Evolutionary conservation across 1,284 basidiomycete genomes (phyloP), one percentile per base, ranked within the genome.

Genomic region (Tylopilus orsonianus): DNA sequence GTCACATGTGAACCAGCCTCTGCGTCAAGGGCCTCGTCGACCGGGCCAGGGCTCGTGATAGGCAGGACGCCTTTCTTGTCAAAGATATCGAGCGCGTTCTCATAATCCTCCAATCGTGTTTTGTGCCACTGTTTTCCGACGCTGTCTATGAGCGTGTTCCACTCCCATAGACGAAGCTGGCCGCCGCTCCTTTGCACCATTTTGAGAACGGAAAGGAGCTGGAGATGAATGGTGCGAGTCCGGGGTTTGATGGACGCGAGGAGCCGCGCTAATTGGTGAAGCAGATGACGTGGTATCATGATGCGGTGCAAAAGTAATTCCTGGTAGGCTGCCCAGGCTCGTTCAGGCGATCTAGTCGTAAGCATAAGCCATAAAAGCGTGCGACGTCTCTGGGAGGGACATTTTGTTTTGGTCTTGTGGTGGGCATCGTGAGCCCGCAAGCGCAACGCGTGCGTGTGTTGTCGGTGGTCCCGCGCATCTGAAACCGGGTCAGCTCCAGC

Each of bases 91-190:
- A 89, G 66, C n/a, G 85, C 76, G 32, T 73, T 70, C 48, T 75
- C 72, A 64, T 83, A 85, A 50, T 87, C 81, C 47, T 75, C 74
- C 39, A 71, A 53, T 24, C 71, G 68, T 30, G 77, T 77, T 59
- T 75, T 80, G 50, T 85, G 75, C 70, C 77, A 80, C 1, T 85
- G 84, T 52, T 75, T 78, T n/a, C 82, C 86, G 0, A 83, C 80
- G 61, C 72, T 74, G 57, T 86, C 75, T 51, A 90, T 78, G 36
- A 91, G 73, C 7, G 79, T 71, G 60, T 90, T 90, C 85, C 87
- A 90, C 63, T 90, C 79, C 74, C 79, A 80, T 13, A 71, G 56
- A 51, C 75, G 71, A 30, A 88, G 63, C 10, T 52, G 68, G 23
- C 79, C 83, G 7, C 78, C 81, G 12, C 69, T 68, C 22, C 67